Evolutionary conservation across 441 rosid genomes (phyloP).

Genomic region (Corymbia citriodora): DNA sequence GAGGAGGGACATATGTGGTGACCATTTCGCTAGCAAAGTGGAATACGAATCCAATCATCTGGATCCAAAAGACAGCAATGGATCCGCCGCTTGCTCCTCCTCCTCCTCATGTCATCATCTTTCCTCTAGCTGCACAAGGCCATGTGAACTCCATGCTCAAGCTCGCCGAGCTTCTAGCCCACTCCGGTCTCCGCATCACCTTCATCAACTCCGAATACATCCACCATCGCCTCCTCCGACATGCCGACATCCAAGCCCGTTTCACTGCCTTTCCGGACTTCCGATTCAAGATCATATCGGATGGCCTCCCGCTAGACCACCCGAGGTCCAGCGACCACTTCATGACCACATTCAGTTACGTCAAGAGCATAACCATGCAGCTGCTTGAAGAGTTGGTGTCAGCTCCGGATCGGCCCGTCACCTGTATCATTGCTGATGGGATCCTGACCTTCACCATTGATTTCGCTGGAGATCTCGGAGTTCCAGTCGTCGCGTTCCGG

Average conservation of each 20-base stretch:
- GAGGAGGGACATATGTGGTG: not conserved
- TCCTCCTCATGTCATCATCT: not conserved
- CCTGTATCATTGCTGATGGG: not conserved
- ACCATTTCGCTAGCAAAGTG: not conserved
- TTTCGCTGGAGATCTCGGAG: not conserved
- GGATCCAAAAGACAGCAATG: not conserved
- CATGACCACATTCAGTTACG: not conserved
- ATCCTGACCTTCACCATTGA: not conserved
- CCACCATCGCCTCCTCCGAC: not conserved
- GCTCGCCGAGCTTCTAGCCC: not conserved
- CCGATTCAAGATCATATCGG: not conserved
- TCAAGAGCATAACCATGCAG: not conserved
- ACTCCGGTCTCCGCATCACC: not conserved
- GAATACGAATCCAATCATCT: not conserved
- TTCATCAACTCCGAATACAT: not conserved
- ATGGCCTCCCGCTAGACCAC: not conserved
- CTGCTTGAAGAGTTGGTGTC: not conserved
- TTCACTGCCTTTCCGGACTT: not conserved
- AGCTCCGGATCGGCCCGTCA: not conserved
- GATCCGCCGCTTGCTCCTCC: not conserved
- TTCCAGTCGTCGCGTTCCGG: not conserved
- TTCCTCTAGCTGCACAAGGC: not conserved
- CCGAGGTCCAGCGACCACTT: not conserved
- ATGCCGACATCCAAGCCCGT: not conserved
- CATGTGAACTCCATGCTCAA: not conserved